phyloP scores from a whole-genome alignment of 148 eudicot species.

The Dysphania ambrosioides region DNA sequence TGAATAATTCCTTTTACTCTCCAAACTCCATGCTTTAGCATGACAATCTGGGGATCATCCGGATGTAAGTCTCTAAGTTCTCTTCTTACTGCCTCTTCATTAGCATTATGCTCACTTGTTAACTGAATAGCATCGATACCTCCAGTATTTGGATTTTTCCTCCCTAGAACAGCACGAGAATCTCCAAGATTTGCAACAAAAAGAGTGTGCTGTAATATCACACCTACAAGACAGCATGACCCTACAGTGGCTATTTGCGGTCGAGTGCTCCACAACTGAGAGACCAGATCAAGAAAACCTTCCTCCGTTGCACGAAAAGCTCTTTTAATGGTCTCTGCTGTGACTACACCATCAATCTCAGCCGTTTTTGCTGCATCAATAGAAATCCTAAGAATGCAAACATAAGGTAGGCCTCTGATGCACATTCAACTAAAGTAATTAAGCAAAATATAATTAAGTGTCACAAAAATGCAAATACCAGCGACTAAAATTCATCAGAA shows the following conservation, averaged over 20 bases:
- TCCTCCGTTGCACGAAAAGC: constrained; percentile 61
- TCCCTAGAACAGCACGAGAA: constrained; percentile 71
- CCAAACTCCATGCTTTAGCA: constrained; percentile 70
- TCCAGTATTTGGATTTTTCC: constrained; percentile 50
- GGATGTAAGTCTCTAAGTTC: constrained; percentile 57
- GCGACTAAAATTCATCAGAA: not conserved
- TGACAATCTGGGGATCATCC: constrained; percentile 65
- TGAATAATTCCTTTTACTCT: constrained; percentile 79
- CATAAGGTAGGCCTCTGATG: constrained; percentile 29
- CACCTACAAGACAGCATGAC: constrained; percentile 65
- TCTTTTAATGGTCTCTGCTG: constrained; percentile 52
- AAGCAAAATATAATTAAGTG: not conserved
- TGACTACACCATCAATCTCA: constrained; percentile 46
- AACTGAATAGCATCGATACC: constrained; percentile 54
- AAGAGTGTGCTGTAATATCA: constrained; percentile 50
- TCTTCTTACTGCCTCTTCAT: constrained; percentile 44
- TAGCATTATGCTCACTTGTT: constrained; percentile 69
- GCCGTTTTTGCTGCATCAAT: constrained; percentile 51
- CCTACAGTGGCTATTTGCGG: constrained; percentile 64
- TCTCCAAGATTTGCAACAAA: constrained; percentile 69
- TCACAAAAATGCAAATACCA: not conserved
- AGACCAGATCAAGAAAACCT: constrained; percentile 52
- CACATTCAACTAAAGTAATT: not conserved
- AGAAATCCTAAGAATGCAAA: constrained; percentile 39
- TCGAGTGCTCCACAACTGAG: constrained; percentile 44